Conservation (phyloP, 2,329 filamentous ascomycete genomes). For the Juglanconis oblonga region DNA sequence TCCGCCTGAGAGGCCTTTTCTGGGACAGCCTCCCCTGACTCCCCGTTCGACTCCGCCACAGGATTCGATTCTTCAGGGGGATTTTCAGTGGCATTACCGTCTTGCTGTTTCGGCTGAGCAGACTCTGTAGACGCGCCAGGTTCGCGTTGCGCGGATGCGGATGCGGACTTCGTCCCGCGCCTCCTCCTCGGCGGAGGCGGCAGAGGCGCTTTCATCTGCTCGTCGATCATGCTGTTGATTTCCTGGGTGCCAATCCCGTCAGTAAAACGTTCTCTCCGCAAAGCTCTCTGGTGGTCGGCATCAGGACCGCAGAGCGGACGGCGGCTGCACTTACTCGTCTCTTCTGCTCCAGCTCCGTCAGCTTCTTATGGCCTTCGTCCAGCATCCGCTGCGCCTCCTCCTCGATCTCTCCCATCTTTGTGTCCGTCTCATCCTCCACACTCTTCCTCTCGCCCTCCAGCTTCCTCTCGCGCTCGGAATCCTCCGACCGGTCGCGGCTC, state of each 20-base stretch:
- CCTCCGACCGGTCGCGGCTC: constrained; percentile 26
- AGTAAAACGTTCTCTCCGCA: constrained; percentile 14
- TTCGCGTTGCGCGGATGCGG: background rate
- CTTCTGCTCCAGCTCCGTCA: constrained; percentile 33
- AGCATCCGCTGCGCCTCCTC: constrained; percentile 27
- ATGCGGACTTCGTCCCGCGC: constrained; percentile 9
- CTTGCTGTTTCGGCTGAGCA: background rate
- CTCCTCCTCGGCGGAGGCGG: constrained; percentile 27
- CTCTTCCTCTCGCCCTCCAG: constrained; percentile 28
- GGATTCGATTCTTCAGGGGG: background rate
- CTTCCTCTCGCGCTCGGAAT: constrained; percentile 28
- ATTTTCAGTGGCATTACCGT: background rate
- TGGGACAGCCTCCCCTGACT: background rate
- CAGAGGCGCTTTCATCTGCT: constrained; percentile 34
- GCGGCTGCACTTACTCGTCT: constrained; percentile 26
- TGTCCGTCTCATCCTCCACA: constrained; percentile 35
- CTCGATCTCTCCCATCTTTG: constrained; percentile 33
- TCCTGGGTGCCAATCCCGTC: constrained; percentile 28
- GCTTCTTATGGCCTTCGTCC: constrained; percentile 30
- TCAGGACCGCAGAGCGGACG: background rate
- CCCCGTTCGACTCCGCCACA: background rate
- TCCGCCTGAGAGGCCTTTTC: background rate
- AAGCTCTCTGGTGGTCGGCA: background rate
- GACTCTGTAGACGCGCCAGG: background rate
- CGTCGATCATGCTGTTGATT: constrained; percentile 41